Conservation (phyloP, 352 stramenopile genomes). For the Globisporangium nodosum region DNA sequence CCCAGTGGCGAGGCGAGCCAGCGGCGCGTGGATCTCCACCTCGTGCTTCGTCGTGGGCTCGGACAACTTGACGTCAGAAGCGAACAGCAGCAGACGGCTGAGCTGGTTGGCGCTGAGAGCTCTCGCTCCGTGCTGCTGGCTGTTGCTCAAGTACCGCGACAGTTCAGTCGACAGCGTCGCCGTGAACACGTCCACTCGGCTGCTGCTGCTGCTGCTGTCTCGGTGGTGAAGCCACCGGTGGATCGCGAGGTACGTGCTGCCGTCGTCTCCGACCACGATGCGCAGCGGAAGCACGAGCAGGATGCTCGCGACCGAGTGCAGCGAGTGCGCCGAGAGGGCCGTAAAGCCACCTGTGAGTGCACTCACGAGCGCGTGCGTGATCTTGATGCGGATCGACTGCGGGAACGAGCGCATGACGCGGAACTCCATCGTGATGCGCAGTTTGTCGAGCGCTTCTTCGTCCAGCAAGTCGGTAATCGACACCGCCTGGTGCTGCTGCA, state of each 20-base stretch:
- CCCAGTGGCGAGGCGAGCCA: conserved; percentile 5
- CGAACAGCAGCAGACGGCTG: conserved; percentile 41
- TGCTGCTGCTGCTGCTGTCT: not conserved
- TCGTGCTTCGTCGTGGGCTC: not conserved
- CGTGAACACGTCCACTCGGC: not conserved
- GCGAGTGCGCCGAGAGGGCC: conserved; percentile 17
- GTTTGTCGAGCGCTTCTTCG: conserved; percentile 29
- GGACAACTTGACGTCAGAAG: conserved; percentile 12
- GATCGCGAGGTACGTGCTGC: conserved; percentile 21
- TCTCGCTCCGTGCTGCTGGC: not conserved
- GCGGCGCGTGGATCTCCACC: conserved; percentile 1
- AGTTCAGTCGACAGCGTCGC: conserved; percentile 14
- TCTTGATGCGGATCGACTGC: conserved; percentile 47
- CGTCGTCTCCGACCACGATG: conserved; percentile 23
- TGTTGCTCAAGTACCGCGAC: conserved; percentile 13
- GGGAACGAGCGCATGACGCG: conserved; percentile 76
- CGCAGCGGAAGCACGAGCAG: conserved; percentile 46
- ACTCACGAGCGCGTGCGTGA: conserved; percentile 39
- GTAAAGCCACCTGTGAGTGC: conserved; percentile 60
- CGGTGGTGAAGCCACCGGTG: conserved; percentile 27
- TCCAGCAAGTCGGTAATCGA: conserved; percentile 19
- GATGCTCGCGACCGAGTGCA: conserved; percentile 37
- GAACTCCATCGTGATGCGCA: conserved; percentile 69
- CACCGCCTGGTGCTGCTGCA: not conserved
- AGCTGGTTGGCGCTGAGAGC: conserved; percentile 27